Conservation (phyloP, 768 basidiomycete genomes). For the Exidia glandulosa region DNA sequence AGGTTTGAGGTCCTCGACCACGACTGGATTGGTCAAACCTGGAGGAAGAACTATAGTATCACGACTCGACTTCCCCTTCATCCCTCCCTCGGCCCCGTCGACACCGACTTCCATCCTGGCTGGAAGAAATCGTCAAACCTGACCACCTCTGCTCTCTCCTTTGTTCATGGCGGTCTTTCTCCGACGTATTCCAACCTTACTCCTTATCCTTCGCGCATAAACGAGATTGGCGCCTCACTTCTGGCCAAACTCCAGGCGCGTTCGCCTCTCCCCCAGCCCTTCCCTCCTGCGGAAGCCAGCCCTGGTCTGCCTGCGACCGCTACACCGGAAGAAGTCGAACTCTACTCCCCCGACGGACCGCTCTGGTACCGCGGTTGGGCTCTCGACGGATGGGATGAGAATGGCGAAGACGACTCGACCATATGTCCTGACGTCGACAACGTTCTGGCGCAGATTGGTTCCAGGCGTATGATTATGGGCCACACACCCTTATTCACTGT, state of each 20-base stretch:
- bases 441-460: slow-evolving; percentile 20
- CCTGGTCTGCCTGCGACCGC: slow-evolving; percentile 20
- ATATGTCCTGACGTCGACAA: slow-evolving; percentile 25
- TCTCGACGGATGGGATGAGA: slow-evolving; percentile 19
- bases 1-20: slow-evolving; percentile 20
- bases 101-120: slow-evolving; percentile 9
- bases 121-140: slow-evolving; percentile 7
- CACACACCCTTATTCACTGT: slow-evolving; percentile 33
- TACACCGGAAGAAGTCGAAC: slow-evolving; percentile 21
- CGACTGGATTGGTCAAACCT: slow-evolving; percentile 27
- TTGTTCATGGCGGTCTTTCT: slow-evolving; percentile 32
- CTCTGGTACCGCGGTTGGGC: slow-evolving; percentile 30
- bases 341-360: slow-evolving; percentile 28
- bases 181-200: slow-evolving; percentile 24
- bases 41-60: slow-evolving; percentile 24
- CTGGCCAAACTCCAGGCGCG: slow-evolving; percentile 21
- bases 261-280: slow-evolving; percentile 19
- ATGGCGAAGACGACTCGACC: no score
- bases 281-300: slow-evolving; percentile 16
- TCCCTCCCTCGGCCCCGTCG: slow-evolving; percentile 4
- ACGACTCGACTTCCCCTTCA: slow-evolving; percentile 18
- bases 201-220: slow-evolving; percentile 27
- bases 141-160: slow-evolving; percentile 21
- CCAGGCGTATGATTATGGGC: slow-evolving; percentile 28
- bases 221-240: slow-evolving; percentile 25